Conservation (phyloP, 2,329 filamentous ascomycete genomes). For the Curvularia verruculosa region DNA sequence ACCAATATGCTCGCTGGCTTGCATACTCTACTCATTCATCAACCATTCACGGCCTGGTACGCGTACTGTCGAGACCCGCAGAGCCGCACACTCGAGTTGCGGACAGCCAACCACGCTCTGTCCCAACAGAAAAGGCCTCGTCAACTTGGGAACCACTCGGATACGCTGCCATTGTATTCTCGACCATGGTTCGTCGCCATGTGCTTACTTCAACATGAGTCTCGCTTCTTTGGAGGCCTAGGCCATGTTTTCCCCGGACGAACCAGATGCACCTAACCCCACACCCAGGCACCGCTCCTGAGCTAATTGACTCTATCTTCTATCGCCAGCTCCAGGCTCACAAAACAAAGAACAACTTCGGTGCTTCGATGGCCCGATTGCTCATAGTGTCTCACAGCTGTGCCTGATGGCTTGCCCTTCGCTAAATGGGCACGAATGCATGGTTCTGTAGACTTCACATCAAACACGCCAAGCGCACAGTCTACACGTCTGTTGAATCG, state of each 20-base stretch:
- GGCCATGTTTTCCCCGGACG: constrained; percentile 21
- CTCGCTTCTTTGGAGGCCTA: constrained; percentile 8
- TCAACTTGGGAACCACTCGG: constrained; percentile 15
- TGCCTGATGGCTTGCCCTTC: neutral
- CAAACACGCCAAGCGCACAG: neutral
- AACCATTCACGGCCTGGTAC: constrained; percentile 1
- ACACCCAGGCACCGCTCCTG: constrained; percentile 17
- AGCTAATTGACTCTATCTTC: constrained; percentile 9
- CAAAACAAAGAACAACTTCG: constrained; percentile 2
- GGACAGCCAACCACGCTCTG: constrained; percentile 10
- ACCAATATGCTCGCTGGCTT: neutral
- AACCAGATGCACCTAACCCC: constrained; percentile 20
- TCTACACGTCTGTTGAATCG: constrained; percentile 2
- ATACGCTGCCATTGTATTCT: constrained; percentile 1
- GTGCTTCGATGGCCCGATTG: neutral
- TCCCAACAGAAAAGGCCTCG: constrained; percentile 21
- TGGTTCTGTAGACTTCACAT: neutral
- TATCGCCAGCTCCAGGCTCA: constrained; percentile 17
- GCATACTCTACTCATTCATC: neutral
- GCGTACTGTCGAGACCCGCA: constrained; percentile 15
- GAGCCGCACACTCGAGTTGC: constrained; percentile 15
- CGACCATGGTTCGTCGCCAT: constrained; percentile 15
- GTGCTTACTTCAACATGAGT: constrained; percentile 15
- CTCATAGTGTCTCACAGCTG: neutral
- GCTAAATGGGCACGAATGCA: neutral